These are phyloP conservation scores for Adenanthera pavonina DNA, from an alignment of 306 rosid species.

Conservation along the genomic window DNA sequence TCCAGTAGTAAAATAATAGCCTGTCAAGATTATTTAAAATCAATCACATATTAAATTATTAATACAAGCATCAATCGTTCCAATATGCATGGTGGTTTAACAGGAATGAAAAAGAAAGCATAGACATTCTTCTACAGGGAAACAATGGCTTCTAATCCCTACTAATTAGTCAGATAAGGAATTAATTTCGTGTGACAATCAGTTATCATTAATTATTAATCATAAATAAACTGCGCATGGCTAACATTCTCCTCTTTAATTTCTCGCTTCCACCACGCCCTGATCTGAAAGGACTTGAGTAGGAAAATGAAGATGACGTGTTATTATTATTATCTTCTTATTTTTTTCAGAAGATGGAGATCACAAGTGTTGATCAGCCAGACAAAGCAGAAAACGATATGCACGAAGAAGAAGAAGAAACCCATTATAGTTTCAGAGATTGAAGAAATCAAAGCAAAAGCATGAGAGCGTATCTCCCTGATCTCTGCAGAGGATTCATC, in stretches of 20 bases:
- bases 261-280: conserved; percentile 31
- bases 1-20: background rate
- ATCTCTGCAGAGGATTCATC: conserved; percentile 32
- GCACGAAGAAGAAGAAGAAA: background rate
- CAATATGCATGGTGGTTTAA: background rate
- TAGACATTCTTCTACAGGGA: background rate
- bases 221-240: background rate
- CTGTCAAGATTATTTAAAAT: background rate
- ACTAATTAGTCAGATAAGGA: background rate
- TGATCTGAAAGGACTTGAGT: conserved; percentile 40
- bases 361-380: conserved; percentile 39
- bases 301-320: conserved; percentile 38
- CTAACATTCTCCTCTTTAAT: background rate
- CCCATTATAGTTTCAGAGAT: conserved; percentile 2
- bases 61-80: background rate
- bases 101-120: background rate
- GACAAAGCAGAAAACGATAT: background rate
- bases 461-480: background rate
- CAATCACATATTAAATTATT: background rate
- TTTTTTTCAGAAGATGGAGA: background rate
- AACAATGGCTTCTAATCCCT: too few relatives aligned
- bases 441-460: conserved; percentile 8
- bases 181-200: too few relatives aligned
- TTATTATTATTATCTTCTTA: background rate
- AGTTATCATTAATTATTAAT: background rate